Percentiles rank a stretch among this genome's conserved stretches.
Evolutionary conservation across 805 yeast genomes (phyloP).

Genomic region (Yarrowia keelungensis): DNA sequence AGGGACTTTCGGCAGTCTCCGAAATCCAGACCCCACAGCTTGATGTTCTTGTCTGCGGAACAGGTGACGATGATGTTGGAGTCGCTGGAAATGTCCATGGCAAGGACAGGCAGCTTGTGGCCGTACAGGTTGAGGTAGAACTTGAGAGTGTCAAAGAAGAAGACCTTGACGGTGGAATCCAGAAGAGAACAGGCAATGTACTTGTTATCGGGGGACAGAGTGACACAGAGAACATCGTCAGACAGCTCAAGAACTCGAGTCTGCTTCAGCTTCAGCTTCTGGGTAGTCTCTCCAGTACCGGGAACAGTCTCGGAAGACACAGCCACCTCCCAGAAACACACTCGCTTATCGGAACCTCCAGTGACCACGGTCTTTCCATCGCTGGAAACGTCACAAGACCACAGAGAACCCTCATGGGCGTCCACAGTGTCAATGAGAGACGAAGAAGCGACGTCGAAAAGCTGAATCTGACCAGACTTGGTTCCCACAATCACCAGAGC

Average conservation of each 20-base stretch:
- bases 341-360: conserved; percentile 91
- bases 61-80: conserved; percentile 88
- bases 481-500: conserved; percentile 85
- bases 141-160: conserved; percentile 84
- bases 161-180: conserved; percentile 95
- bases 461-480: conserved; percentile 80
- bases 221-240: conserved; percentile 84
- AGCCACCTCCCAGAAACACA: conserved; percentile 87
- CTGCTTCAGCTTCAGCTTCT: conserved; percentile 69
- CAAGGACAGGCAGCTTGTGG: conserved; percentile 92
- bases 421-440: conserved; percentile 72
- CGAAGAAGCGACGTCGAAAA: conserved; percentile 86
- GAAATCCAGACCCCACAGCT: conserved; percentile 98
- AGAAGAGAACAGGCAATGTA: conserved; percentile 82
- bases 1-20: conserved; percentile 98
- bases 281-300: conserved; percentile 63
- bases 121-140: conserved; percentile 91
- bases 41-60: conserved; percentile 96
- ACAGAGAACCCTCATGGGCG: conserved; percentile 78
- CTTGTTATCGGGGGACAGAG: conserved; percentile 78
- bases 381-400: conserved; percentile 86
- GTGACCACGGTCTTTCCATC: conserved; percentile 87
- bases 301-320: conserved; percentile 70
- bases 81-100: conserved; percentile 89
- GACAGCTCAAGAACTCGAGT: conserved; percentile 81